These are phyloP conservation scores for Tetraselmis striata DNA, from an alignment of 139 green algal species.

Conservation along the genomic window DNA sequence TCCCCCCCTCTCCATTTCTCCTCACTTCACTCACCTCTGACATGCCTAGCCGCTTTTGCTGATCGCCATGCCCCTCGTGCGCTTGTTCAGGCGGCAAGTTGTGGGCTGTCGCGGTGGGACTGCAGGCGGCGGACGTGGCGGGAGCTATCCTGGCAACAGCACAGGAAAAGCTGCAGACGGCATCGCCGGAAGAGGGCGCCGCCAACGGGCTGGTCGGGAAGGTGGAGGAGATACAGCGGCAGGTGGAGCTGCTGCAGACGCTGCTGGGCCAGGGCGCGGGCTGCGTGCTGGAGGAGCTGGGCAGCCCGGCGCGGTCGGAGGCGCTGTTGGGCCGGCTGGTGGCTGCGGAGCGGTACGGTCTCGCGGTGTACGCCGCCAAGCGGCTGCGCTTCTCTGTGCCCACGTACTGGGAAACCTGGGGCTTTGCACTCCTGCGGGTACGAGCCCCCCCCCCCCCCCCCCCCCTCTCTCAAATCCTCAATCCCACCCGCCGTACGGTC, in stretches of 20 bases:
- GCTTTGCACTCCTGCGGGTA: background rate
- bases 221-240: background rate
- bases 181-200: background rate
- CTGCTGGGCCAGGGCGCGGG: background rate
- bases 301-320: background rate
- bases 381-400: background rate
- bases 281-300: background rate
- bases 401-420: background rate
- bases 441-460: too few species aligned
- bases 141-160: background rate
- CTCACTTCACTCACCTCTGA: too few species aligned
- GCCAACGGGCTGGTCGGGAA: background rate
- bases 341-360: background rate
- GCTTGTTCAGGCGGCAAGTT: background rate
- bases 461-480: too few species aligned
- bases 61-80: too few species aligned
- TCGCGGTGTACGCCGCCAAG: background rate
- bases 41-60: too few species aligned
- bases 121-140: background rate
- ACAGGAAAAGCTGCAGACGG: background rate
- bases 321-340: background rate
- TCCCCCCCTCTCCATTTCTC: too few species aligned
- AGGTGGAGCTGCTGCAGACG: background rate
- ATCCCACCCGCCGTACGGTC: too few species aligned
- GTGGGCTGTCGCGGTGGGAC: background rate